Evolutionary conservation across 768 basidiomycete genomes (phyloP), one percentile per base, ranked within the genome.

Genomic region (Chalciporus piperatus): DNA sequence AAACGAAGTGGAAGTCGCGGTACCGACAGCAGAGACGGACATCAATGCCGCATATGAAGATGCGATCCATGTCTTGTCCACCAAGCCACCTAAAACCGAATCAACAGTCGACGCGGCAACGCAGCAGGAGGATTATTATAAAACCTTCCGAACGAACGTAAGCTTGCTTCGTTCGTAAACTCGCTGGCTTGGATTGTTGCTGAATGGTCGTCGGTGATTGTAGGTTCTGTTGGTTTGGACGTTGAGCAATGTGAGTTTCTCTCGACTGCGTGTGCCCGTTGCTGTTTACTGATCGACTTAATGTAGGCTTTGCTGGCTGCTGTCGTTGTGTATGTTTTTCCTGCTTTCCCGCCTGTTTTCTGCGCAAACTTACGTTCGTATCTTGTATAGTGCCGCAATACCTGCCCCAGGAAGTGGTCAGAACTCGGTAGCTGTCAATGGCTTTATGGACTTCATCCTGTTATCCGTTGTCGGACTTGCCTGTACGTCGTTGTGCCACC

Each of bases 1-100:
- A 63, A 88, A 88, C 58, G 86, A 90, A 63, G 95, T 95, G 10
- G 92, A 95, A 52, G 91, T 92, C 9, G 77, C 78, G 8, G 80
- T 97, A 0, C 94, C 94, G 3, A 88, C 90, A 1, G 85, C 85
- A 47, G 85, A 96, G 65, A 90, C 84, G 60, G 95, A 98, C 62
- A 86, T 92, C 68, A 85, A 94, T 61, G 84, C 86, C 27, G 80
- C 87, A 47, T 98, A 98, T 63, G 91, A 96, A 55, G 92, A 95
- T 57, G 97, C 96, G 3, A 80, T 94, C 30, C 84, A 87, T 59
- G 83, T 93, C 3, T 70, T 98, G 45, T 77, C 79, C 14, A 81
- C 81, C 11, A 93, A 94, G 68, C 76, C 90, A 23, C 87, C 89
- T 3, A 89, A 89, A 67, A 80, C 71, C 44, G 86, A 87, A 28